Evolutionary conservation across 441 rosid genomes (phyloP).

Genomic region (Erodium texanum): DNA sequence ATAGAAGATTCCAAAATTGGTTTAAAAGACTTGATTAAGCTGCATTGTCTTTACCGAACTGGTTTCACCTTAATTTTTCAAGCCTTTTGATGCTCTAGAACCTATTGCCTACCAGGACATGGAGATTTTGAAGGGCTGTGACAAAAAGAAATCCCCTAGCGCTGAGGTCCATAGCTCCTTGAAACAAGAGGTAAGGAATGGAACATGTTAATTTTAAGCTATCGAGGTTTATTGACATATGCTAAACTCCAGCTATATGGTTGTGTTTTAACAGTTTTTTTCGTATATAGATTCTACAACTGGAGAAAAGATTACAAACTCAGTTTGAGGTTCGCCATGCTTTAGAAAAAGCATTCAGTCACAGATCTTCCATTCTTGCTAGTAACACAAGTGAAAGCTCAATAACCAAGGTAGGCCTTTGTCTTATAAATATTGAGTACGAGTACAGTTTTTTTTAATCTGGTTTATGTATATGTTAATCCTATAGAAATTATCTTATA

Average conservation of each 20-base stretch:
- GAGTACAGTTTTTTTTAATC: too few relatives aligned
- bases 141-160: not conserved
- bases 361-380: constrained; percentile 33
- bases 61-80: not conserved
- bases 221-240: too few relatives aligned
- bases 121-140: not conserved
- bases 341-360: constrained; percentile 71
- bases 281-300: constrained; percentile 60
- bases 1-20: not conserved
- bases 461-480: too few relatives aligned
- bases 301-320: constrained; percentile 69
- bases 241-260: not conserved
- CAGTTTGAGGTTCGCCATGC: constrained; percentile 69
- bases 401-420: constrained; percentile 54
- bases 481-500: not conserved
- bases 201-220: not conserved
- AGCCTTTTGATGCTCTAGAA: not conserved
- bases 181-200: not conserved
- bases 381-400: constrained; percentile 27
- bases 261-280: too few relatives aligned
- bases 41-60: not conserved
- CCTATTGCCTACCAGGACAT: not conserved
- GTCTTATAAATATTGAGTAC: too few relatives aligned
- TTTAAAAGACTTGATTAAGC: not conserved
- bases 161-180: not conserved